Percentiles rank a stretch among this genome's conserved stretches.
Evolutionary conservation across 1,284 basidiomycete species (phyloP).

Genomic region (Rhizoctonia solani): DNA sequence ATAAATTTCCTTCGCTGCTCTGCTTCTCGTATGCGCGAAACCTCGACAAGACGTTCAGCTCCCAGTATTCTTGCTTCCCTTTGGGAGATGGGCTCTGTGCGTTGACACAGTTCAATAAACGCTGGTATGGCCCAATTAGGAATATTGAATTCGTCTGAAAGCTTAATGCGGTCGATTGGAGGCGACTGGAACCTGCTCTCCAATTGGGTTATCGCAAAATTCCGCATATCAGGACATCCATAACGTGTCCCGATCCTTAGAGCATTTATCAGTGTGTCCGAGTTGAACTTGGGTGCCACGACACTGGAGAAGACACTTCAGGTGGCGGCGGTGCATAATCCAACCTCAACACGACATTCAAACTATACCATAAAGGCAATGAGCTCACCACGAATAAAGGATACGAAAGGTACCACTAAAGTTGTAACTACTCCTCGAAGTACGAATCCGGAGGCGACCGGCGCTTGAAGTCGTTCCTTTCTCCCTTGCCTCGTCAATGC

Average conservation of each 20-base stretch:
- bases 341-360: background rate
- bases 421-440: background rate
- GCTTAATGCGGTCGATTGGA: conserved; percentile 1
- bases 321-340: too few species aligned
- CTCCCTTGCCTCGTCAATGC: background rate
- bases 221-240: background rate
- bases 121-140: conserved; percentile 12
- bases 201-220: background rate
- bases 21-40: conserved; percentile 11
- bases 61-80: conserved; percentile 9
- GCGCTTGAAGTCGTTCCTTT: background rate
- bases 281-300: background rate
- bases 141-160: conserved; percentile 9
- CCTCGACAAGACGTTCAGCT: background rate
- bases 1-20: conserved; percentile 13
- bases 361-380: background rate
- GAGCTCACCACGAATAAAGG: conserved; percentile 1
- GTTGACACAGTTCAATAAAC: conserved; percentile 10
- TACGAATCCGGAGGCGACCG: background rate
- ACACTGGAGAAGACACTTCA: background rate
- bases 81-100: background rate
- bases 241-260: conserved; percentile 11
- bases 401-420: conserved; percentile 9
- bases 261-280: background rate
- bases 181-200: background rate